These are phyloP conservation scores for Podospora pseudopauciseta DNA, from an alignment of 495 filamentous ascomycete species.

Conservation along the genomic window DNA sequence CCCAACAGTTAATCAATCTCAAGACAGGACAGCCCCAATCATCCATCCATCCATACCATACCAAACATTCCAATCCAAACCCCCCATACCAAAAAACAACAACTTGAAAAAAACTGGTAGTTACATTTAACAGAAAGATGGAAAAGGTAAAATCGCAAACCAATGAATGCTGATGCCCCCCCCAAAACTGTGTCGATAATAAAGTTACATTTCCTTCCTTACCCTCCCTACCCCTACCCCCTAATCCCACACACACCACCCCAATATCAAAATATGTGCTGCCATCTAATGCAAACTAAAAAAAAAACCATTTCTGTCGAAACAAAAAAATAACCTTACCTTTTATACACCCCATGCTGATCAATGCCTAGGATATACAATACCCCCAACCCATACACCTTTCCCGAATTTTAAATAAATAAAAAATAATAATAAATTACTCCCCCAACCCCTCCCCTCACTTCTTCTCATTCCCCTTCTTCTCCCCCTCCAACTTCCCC, in stretches of 20 bases:
- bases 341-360: constrained; percentile 12
- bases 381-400: neutral
- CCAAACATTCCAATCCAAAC: neutral
- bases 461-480: constrained; percentile 43
- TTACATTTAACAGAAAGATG: neutral
- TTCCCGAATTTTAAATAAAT: neutral
- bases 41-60: neutral
- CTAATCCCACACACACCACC: neutral
- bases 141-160: constrained; percentile 9
- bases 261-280: neutral
- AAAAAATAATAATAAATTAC: neutral
- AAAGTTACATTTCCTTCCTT: neutral
- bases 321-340: constrained; percentile 16
- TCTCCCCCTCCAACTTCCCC: constrained; percentile 46
- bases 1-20: neutral
- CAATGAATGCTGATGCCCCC: constrained; percentile 19
- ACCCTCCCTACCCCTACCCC: neutral
- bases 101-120: neutral
- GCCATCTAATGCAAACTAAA: constrained; percentile 17
- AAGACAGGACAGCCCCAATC: neutral
- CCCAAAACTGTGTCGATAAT: neutral
- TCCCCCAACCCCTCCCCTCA: neutral
- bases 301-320: neutral
- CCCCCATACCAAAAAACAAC: neutral
- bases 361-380: neutral